Evolutionary conservation across 495 filamentous ascomycete species (phyloP).

Genomic region (Penicillium arizonense): DNA sequence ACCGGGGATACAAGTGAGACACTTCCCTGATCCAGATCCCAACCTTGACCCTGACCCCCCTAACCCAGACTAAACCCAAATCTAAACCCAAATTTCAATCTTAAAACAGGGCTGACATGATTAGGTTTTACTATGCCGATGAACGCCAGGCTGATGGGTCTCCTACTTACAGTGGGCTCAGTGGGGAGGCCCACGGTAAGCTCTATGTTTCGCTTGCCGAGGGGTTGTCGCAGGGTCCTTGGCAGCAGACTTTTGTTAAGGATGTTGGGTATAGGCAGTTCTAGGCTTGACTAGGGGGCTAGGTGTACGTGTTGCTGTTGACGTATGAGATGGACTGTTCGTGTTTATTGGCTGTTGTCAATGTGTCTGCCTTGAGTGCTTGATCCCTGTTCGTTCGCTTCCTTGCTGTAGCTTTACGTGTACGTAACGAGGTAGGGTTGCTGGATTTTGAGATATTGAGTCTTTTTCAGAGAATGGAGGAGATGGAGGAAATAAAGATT

Average conservation of each 20-base stretch:
- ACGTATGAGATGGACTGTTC: too few species aligned
- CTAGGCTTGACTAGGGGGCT: not conserved
- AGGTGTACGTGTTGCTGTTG: too few species aligned
- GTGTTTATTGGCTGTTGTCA: too few species aligned
- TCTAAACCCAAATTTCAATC: not conserved
- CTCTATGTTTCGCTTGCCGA: slow-evolving; percentile 40
- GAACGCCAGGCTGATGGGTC: slow-evolving; percentile 42
- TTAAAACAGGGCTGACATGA: too few species aligned
- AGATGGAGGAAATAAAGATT: too few species aligned
- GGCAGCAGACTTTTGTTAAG: slow-evolving; percentile 48
- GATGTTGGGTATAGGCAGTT: slow-evolving; percentile 40
- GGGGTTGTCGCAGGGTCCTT: slow-evolving; percentile 34
- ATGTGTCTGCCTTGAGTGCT: too few species aligned
- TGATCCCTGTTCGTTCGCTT: too few species aligned
- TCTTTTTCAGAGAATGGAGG: too few species aligned
- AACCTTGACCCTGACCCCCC: not conserved
- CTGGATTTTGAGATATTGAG: too few species aligned
- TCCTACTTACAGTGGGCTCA: slow-evolving; percentile 18
- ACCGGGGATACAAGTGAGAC: slow-evolving; percentile 46
- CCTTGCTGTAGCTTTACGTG: too few species aligned
- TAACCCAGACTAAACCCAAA: not conserved
- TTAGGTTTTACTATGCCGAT: slow-evolving; percentile 50
- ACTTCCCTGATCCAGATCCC: too few species aligned
- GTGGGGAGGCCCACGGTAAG: slow-evolving; percentile 41
- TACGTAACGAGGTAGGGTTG: too few species aligned